These are phyloP conservation scores for Boletus rufocinnamomeus DNA, from an alignment of 768 basidiomycete species.

Conservation along the genomic window DNA sequence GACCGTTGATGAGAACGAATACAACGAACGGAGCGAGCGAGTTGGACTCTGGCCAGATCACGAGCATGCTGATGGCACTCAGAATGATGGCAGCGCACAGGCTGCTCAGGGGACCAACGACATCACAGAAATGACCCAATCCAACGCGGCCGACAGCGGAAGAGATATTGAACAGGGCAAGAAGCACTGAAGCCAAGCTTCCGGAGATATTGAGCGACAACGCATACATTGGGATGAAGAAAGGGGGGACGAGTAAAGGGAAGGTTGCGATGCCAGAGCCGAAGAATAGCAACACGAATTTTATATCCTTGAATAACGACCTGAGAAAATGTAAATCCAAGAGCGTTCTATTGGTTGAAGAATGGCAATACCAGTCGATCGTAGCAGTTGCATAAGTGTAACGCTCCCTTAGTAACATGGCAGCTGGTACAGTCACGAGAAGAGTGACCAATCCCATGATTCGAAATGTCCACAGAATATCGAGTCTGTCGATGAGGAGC, in stretches of 20 bases:
- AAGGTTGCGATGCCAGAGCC: slow-evolving; percentile 38
- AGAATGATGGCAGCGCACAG: not conserved
- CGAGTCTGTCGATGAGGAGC: slow-evolving; percentile 29
- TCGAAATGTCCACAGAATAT: slow-evolving; percentile 35
- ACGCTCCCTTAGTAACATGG: slow-evolving; percentile 31
- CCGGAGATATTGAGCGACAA: not conserved
- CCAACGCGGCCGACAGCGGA: not conserved
- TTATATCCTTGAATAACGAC: slow-evolving; percentile 1
- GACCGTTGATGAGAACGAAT: slow-evolving; percentile 31
- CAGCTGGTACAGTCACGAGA: slow-evolving; percentile 27
- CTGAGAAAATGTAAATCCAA: slow-evolving; percentile 13
- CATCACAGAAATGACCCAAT: not conserved
- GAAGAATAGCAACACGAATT: slow-evolving; percentile 31
- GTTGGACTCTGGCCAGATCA: not conserved
- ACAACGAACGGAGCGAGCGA: slow-evolving; percentile 18
- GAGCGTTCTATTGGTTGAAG: not conserved
- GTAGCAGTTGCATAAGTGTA: slow-evolving; percentile 16
- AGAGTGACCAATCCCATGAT: slow-evolving; percentile 34
- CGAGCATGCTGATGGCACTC: not conserved
- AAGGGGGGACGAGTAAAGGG: slow-evolving; percentile 36
- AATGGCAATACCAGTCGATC: slow-evolving; percentile 25
- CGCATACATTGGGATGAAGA: slow-evolving; percentile 39
- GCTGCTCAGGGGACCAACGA: not conserved
- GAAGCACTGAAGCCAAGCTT: not conserved
- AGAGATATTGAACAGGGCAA: not conserved